These are phyloP conservation scores for Candida manassasensis DNA, from an alignment of 805 yeast genomes.

Conservation along the genomic window DNA sequence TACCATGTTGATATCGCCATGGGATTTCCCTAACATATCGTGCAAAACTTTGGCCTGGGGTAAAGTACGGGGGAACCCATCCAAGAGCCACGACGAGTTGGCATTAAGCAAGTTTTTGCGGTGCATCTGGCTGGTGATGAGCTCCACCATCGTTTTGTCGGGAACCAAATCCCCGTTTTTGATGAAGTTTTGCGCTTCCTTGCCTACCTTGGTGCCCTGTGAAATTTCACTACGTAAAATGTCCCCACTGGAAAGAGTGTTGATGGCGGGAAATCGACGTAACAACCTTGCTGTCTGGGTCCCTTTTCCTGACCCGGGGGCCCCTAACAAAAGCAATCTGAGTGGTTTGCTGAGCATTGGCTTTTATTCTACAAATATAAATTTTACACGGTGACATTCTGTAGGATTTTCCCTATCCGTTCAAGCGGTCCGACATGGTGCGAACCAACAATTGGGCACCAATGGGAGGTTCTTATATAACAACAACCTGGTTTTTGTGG, in stretches of 20 bases:
- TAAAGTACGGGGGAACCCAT: conserved; percentile 86
- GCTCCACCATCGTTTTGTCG: conserved; percentile 57
- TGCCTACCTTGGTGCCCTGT: conserved; percentile 49
- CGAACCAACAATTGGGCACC: too few relatives aligned
- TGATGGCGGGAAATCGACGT: conserved; percentile 46
- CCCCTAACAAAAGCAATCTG: conserved; percentile 74
- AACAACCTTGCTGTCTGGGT: conserved; percentile 72
- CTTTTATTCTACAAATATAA: conserved; percentile 2
- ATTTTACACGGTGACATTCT: too few relatives aligned
- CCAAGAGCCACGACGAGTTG: conserved; percentile 65
- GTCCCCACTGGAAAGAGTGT: conserved; percentile 80
- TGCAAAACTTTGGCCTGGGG: conserved; percentile 65
- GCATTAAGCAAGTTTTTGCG: conserved; percentile 39
- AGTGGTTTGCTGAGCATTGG: conserved; percentile 33
- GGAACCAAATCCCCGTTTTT: conserved; percentile 67
- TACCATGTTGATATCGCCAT: conserved; percentile 61
- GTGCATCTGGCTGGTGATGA: conserved; percentile 50
- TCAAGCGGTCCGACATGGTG: too few relatives aligned
- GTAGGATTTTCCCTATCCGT: too few relatives aligned
- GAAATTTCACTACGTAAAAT: conserved; percentile 66
- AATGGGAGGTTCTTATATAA: too few relatives aligned
- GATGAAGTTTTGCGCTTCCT: conserved; percentile 52
- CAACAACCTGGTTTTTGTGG: too few relatives aligned
- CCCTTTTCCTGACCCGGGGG: conserved; percentile 96
- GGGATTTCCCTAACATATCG: conserved; percentile 29